Base-by-base conservation (phyloP, 331 rosid genomes). In the Acacia pycnantha region DNA sequence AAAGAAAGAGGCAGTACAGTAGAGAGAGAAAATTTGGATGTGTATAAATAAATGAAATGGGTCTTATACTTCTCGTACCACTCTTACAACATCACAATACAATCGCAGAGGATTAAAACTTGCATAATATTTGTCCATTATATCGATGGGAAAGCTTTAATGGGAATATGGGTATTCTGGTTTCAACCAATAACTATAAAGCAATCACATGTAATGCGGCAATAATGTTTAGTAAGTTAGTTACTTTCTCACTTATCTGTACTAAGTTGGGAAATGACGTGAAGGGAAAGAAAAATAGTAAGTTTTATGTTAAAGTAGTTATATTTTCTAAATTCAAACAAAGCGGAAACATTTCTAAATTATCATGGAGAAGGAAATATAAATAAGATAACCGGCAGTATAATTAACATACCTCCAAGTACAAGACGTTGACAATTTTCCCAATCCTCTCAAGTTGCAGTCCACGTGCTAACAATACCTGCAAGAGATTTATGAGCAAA, bases 401-500 rank as follows among this genome's bases (percentile, higher is more conserved):
- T 11, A 35, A 43, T 18, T 33, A 37, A 29, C 58, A 58, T 86
- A 92, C 98, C 96, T 84, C 88, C 72, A 88, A 68, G 83, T 81
- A 94, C 79, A 40, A 86, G 74, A 90, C 70, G 78, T 92, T 94
- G 66, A 83, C 80, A 75, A 84, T 93, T 92, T 85, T 92, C 65
- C 89, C 83, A 24, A 88, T 90, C 89, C 87, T 92, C 89, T 90
- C 98, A 73, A 94, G 93, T 84, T 94, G 98, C 70, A 92, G 90
- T 78, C 92, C 97, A 3, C 98, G 91, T 8, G 98, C 95, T 82
- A 88, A 86, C 83, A 86, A 87, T 65, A 83, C 91, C 98, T 92
- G 87, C 86, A 78, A 81, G 33, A 56, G 35, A 82, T 78, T 67
- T 22, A 73, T 61, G 67, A 11, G 50, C 9, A 50, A 41, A 29